phyloP scores from a whole-genome alignment of 139 green algal genomes.

The Coelastrella sp. region DNA sequence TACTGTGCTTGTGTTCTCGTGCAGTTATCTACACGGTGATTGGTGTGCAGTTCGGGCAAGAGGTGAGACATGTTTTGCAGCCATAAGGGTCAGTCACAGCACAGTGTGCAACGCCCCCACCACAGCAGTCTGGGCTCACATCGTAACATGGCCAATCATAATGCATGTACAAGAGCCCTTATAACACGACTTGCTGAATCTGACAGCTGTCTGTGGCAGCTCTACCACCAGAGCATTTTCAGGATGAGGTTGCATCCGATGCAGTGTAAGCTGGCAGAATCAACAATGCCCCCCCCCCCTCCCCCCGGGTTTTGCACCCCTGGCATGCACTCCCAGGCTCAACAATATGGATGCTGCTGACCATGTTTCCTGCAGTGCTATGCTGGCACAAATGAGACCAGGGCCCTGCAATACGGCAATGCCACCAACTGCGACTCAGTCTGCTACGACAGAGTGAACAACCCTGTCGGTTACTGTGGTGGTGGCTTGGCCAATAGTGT shows the following conservation, averaged over 20 bases:
- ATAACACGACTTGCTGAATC: too few species aligned
- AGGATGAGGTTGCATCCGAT: too few species aligned
- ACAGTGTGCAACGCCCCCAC: not conserved
- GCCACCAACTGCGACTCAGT: not conserved
- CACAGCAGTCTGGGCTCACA: not conserved
- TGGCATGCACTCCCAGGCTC: not conserved
- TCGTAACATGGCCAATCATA: too few species aligned
- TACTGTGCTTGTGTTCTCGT: not conserved
- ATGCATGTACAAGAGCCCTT: too few species aligned
- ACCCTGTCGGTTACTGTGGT: conserved; percentile 2
- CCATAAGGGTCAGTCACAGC: not conserved
- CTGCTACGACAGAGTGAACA: not conserved
- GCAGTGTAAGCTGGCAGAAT: not conserved
- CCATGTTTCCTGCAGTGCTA: not conserved
- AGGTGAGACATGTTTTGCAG: not conserved
- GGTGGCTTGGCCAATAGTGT: not conserved
- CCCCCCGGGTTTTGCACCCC: not conserved
- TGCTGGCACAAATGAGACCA: conserved; percentile 3
- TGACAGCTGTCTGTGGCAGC: too few species aligned
- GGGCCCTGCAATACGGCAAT: not conserved
- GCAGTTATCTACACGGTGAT: conserved; percentile 11
- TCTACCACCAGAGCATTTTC: too few species aligned
- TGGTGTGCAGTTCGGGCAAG: conserved; percentile 4
- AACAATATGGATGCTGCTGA: not conserved
- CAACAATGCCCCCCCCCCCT: not conserved